Percentiles rank a stretch among this genome's conserved stretches.
phyloP scores from a whole-genome alignment of 768 basidiomycete genomes.

The Hypholoma fasciculare region DNA sequence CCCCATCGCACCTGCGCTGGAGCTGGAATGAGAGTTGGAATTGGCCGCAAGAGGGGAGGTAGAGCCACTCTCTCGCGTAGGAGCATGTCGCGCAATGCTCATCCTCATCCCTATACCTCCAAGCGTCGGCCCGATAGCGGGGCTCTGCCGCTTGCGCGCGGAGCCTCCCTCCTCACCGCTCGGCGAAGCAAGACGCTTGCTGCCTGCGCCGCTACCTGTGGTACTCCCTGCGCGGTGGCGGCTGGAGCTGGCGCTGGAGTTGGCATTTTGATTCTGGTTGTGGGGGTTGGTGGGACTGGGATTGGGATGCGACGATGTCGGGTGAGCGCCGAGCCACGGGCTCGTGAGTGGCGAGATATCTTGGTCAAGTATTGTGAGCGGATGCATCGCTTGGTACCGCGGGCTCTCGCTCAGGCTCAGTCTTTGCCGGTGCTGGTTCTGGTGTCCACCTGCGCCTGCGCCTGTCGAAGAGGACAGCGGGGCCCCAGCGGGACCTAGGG shows the following conservation, averaged over 20 bases:
- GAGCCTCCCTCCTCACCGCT: slow-evolving; percentile 50
- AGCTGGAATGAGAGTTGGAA: too few species aligned
- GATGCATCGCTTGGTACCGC: slow-evolving; percentile 12
- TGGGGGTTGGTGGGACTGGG: too few species aligned
- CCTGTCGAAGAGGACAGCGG: slow-evolving; percentile 2
- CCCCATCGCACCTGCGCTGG: neutral
- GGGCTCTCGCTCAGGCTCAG: slow-evolving; percentile 4
- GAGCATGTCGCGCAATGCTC: slow-evolving; percentile 10
- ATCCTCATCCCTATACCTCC: slow-evolving; percentile 7
- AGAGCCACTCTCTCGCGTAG: slow-evolving; percentile 11
- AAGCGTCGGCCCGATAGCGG: slow-evolving; percentile 35
- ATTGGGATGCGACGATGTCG: slow-evolving; percentile 7
- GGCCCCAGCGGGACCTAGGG: slow-evolving; percentile 11
- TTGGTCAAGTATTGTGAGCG: slow-evolving; percentile 57
- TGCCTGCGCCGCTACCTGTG: slow-evolving; percentile 15
- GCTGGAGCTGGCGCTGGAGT: neutral
- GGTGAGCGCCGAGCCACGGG: slow-evolving; percentile 72
- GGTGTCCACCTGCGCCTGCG: too few species aligned
- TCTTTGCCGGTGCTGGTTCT: neutral
- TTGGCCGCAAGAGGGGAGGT: slow-evolving; percentile 11
- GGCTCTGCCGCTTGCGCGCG: slow-evolving; percentile 55
- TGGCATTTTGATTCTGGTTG: too few species aligned
- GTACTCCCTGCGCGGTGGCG: slow-evolving; percentile 2
- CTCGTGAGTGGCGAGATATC: slow-evolving; percentile 82
- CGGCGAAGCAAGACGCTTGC: slow-evolving; percentile 60